Conservation (phyloP, 1,139 yeast genomes). For the Hyphopichia pseudoburtonii region DNA sequence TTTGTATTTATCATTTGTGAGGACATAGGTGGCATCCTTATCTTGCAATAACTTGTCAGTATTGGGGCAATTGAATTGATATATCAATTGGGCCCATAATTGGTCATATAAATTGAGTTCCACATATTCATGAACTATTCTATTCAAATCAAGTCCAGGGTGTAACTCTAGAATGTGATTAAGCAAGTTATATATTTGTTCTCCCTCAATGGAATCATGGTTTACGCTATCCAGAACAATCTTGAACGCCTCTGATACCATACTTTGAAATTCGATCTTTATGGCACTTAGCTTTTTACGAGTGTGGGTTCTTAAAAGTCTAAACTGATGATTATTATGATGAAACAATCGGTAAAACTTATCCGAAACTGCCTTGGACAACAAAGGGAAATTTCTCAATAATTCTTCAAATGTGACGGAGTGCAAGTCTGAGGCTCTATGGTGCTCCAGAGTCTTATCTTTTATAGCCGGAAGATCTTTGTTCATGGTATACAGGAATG, state of each 20-base stretch:
- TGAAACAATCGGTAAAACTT: conserved; percentile 45
- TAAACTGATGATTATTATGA: conserved; percentile 40
- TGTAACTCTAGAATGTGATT: conserved; percentile 30
- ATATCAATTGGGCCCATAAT: conserved; percentile 55
- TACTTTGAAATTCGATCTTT: conserved; percentile 30
- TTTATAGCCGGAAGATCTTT: conserved; percentile 2
- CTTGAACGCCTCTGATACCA: conserved; percentile 37
- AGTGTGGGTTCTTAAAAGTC: conserved; percentile 30
- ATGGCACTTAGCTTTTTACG: conserved; percentile 28
- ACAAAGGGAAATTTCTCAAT: conserved; percentile 45
- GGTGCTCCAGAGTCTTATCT: not conserved
- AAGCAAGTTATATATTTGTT: conserved; percentile 32
- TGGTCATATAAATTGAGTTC: conserved; percentile 67
- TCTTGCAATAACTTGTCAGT: conserved; percentile 22
- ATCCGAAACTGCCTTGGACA: conserved; percentile 48
- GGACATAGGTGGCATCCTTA: conserved; percentile 26
- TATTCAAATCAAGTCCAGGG: conserved; percentile 53
- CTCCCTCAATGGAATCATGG: conserved; percentile 36
- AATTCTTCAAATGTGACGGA: conserved; percentile 41
- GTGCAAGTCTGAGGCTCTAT: not conserved
- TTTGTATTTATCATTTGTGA: conserved; percentile 37
- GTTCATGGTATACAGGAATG: conserved; percentile 1
- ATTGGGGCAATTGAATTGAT: conserved; percentile 34
- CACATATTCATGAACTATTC: conserved; percentile 64
- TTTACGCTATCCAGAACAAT: conserved; percentile 45